These are phyloP conservation scores for Schoenoplectus tabernaemontani DNA, from an alignment of 202 grass and related monocot genomes.

Conservation along the genomic window DNA sequence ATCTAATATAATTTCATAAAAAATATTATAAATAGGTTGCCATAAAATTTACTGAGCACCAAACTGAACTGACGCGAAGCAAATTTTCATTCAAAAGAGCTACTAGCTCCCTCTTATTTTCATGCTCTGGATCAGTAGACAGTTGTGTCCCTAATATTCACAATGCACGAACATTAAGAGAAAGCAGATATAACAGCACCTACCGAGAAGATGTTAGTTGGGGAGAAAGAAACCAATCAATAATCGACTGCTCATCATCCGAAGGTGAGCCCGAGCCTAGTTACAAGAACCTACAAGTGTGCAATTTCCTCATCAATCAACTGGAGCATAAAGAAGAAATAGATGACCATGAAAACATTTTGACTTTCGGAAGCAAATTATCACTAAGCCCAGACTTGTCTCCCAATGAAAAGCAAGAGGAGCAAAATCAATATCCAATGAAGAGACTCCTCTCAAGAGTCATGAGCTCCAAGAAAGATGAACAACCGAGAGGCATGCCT, in stretches of 20 bases:
- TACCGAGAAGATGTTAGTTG: background rate
- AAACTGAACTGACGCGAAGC: background rate
- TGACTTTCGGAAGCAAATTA: background rate
- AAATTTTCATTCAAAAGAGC: slow-evolving; percentile 14
- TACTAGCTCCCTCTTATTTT: slow-evolving; percentile 13
- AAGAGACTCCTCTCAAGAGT: slow-evolving; percentile 27
- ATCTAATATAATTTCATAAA: background rate
- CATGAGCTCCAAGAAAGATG: slow-evolving; percentile 6
- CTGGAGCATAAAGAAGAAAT: background rate
- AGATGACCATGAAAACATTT: background rate
- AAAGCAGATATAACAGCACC: background rate
- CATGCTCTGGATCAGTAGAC: background rate
- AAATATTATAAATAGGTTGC: slow-evolving; percentile 15
- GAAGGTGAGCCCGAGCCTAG: slow-evolving; percentile 30
- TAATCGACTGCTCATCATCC: slow-evolving; percentile 14
- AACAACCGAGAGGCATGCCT: slow-evolving; percentile 19
- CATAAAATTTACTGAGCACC: slow-evolving; percentile 12
- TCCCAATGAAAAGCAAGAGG: background rate
- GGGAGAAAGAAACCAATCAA: background rate
- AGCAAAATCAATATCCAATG: slow-evolving; percentile 20
- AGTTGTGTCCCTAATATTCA: background rate
- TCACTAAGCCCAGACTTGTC: background rate
- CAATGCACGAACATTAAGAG: background rate
- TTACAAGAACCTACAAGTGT: slow-evolving; percentile 19
- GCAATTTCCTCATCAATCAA: slow-evolving; percentile 23